Conservation (phyloP, 306 rosid genomes). For the Astragalus membranaceus region DNA sequence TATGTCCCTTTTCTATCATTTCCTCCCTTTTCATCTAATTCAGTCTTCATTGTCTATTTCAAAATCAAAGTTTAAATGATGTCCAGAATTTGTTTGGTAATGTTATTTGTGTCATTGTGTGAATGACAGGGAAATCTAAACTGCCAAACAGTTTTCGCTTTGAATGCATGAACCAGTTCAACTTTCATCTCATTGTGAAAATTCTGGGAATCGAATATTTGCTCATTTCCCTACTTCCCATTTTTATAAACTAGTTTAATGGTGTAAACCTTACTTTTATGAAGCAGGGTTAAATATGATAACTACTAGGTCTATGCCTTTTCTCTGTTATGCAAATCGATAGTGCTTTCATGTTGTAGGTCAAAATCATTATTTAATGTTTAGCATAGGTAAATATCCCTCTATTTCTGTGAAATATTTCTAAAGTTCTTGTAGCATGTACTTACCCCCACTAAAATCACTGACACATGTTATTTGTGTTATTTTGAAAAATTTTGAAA, state of each 20-base stretch:
- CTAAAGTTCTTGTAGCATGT: neutral
- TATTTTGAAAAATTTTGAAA: neutral
- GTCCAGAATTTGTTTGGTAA: neutral
- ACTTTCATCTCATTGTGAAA: neutral
- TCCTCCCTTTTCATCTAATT: neutral
- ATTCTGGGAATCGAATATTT: neutral
- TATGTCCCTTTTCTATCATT: neutral
- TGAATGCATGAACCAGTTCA: neutral
- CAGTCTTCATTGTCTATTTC: neutral
- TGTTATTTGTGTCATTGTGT: neutral
- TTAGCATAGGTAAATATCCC: neutral
- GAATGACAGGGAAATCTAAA: neutral
- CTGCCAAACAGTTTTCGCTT: neutral
- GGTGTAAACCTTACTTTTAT: neutral
- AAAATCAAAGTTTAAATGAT: neutral
- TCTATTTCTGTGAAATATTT: neutral
- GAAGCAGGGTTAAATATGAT: neutral
- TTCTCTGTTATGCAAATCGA: neutral
- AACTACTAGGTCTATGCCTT: neutral
- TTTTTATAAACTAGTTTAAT: neutral
- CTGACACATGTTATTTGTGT: neutral
- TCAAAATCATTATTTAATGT: neutral
- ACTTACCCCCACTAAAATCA: neutral
- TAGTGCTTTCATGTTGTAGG: neutral
- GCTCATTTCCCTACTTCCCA: neutral